Evolutionary conservation across 2,329 filamentous ascomycete genomes (phyloP).

Genomic region (Ramularia collo-cygni): DNA sequence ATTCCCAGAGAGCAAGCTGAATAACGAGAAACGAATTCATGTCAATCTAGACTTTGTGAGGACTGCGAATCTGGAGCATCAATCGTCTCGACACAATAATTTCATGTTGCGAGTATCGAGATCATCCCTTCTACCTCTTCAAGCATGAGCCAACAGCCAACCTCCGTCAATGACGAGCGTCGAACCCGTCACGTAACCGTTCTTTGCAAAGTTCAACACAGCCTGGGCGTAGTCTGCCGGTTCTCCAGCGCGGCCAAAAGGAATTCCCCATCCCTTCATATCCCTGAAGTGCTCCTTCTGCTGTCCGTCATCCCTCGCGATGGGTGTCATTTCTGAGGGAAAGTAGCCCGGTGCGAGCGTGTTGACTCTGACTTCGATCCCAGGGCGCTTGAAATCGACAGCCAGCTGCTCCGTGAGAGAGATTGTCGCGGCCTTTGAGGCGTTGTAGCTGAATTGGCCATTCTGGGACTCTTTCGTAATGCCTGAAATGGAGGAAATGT

Average conservation of each 20-base stretch:
- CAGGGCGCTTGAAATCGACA: constrained; percentile 43
- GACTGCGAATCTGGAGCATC: too few relatives aligned
- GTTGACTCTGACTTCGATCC: constrained; percentile 50
- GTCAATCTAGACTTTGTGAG: too few relatives aligned
- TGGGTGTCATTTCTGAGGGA: constrained; percentile 51
- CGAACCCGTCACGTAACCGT: constrained; percentile 56
- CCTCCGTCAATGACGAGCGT: constrained; percentile 59
- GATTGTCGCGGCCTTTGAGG: constrained; percentile 45
- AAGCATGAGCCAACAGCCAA: constrained; percentile 38
- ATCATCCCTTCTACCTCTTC: too few relatives aligned
- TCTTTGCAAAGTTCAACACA: constrained; percentile 47
- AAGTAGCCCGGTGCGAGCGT: constrained; percentile 52
- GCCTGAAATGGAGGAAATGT: constrained; percentile 41
- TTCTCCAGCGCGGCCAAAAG: constrained; percentile 33
- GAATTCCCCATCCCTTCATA: constrained; percentile 28
- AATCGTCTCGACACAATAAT: too few relatives aligned
- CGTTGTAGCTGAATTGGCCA: constrained; percentile 42
- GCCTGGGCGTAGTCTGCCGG: constrained; percentile 48
- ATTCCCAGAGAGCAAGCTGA: too few relatives aligned
- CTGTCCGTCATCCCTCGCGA: constrained; percentile 43
- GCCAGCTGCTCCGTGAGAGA: constrained; percentile 52
- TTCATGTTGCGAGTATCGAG: too few relatives aligned
- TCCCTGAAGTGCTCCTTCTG: constrained; percentile 40
- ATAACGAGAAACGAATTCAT: too few relatives aligned
- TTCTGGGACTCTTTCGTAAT: constrained; percentile 40